Evolutionary conservation across 495 filamentous ascomycete species (phyloP).

Genomic region (Penicillium chermesinum): DNA sequence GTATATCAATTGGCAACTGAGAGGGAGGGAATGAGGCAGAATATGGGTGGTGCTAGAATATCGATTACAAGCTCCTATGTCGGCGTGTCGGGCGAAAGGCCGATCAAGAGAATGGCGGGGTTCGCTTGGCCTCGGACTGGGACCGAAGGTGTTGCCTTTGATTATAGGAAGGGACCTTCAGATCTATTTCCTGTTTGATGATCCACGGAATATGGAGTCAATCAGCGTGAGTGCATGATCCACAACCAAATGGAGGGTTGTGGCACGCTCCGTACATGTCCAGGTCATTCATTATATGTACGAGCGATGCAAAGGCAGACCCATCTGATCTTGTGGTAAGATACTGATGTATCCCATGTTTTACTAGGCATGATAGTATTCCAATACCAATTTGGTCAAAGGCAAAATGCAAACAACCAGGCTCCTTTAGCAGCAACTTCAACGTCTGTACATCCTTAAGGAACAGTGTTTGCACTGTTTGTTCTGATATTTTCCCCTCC

Average conservation of each 20-base stretch:
- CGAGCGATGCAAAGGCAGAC: too few relatives aligned
- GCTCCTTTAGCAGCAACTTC: background rate
- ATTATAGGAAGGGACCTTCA: background rate
- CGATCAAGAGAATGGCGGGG: background rate
- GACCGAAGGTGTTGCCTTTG: background rate
- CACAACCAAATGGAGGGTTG: background rate
- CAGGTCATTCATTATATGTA: too few relatives aligned
- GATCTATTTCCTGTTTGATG: too few relatives aligned
- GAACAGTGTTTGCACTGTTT: background rate
- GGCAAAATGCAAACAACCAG: background rate
- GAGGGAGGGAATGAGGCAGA: background rate
- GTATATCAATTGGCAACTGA: background rate
- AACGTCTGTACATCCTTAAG: too few relatives aligned
- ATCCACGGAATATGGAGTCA: too few relatives aligned
- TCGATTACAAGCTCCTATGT: conserved; percentile 4
- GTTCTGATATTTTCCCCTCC: conserved; percentile 2
- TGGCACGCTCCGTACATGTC: background rate
- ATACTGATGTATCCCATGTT: too few relatives aligned
- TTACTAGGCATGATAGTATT: too few relatives aligned
- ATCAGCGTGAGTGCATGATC: too few relatives aligned
- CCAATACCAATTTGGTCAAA: conserved; percentile 5
- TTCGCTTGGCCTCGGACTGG: background rate
- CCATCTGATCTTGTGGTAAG: too few relatives aligned
- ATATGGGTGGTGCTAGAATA: background rate
- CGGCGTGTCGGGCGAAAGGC: background rate